Evolutionary conservation across 805 yeast species (phyloP), one percentile per base, ranked within the genome.

Genomic region (Phaffomyces antillensis): DNA sequence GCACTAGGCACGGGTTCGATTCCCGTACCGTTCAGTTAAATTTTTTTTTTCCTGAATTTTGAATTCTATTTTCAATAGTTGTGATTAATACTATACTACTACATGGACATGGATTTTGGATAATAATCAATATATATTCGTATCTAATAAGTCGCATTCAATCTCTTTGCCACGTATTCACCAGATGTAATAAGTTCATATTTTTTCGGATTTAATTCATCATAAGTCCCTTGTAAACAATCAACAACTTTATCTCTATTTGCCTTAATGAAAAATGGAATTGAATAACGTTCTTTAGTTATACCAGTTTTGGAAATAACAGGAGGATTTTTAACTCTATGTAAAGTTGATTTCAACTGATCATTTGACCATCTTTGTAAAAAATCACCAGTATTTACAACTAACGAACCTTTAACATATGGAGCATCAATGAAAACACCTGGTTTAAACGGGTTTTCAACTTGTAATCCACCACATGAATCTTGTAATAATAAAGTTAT

Each of bases 1-100:
- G 88, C 86, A 79, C 81, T 81, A 72, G 87, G 78, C 86, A 79
- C 71, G 88, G 87, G 88, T 81, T 81, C 88, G 87, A 81, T 81
- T 81, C 88, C 84, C 88, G 83, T 79, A 80, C 81, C 82, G 79
- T 81, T 81, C 87, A 79, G 63, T 66, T 64, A 16, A n/a, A n/a
- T n/a, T 30, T 23, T 44, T 23, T 39, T 37, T 10, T 20, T 20
- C 5, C 3, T 3, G 5, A 4, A 4, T 5, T 20, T 20, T 20
- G 23, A 20, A 20, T 7, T 7, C 5, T 5, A 4, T 20, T 20
- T 20, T 20, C 23, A 4, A 3, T 20, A 4, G 3, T 20, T 20
- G 5, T 20, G 23, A 20, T 20, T n/a, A n/a, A n/a, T n/a, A n/a
- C n/a, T n/a, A n/a, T n/a, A n/a, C n/a, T n/a, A n/a, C n/a, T n/a